Conservation (phyloP, 768 basidiomycete genomes). For the Boletus bicolor region DNA sequence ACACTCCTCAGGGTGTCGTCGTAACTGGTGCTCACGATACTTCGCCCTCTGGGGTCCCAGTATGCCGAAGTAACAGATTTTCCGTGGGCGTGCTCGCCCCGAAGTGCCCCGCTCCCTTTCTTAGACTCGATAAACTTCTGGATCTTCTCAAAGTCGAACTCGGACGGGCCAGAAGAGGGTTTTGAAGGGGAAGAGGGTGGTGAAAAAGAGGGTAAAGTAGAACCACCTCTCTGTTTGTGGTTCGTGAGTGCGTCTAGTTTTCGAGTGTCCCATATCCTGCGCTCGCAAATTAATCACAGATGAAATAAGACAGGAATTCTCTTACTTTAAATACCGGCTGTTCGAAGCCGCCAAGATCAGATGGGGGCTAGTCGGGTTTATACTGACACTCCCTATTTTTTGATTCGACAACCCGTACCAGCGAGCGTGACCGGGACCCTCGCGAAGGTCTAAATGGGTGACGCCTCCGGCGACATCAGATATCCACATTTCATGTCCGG, state of each 20-base stretch:
- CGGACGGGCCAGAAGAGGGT: slow-evolving; percentile 15
- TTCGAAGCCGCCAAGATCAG: slow-evolving; percentile 77
- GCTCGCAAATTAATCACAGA: neutral
- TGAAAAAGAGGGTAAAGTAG: slow-evolving; percentile 29
- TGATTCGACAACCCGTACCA: slow-evolving; percentile 65
- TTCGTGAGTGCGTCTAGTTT: slow-evolving; percentile 50
- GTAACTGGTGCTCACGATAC: slow-evolving; percentile 82
- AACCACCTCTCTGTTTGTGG: slow-evolving; percentile 11
- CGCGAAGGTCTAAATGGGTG: slow-evolving; percentile 74
- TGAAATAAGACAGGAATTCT: neutral
- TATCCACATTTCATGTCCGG: slow-evolving; percentile 81
- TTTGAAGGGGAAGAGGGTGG: slow-evolving; percentile 24
- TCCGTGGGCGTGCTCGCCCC: slow-evolving; percentile 65
- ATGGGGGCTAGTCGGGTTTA: slow-evolving; percentile 68
- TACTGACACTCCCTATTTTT: slow-evolving; percentile 77
- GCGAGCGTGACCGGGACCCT: slow-evolving; percentile 49
- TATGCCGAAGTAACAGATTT: slow-evolving; percentile 82
- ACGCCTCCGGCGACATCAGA: slow-evolving; percentile 70
- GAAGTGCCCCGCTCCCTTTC: slow-evolving; percentile 51
- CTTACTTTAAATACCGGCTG: slow-evolving; percentile 65
- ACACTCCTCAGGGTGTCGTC: slow-evolving; percentile 72
- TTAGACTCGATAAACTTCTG: slow-evolving; percentile 49
- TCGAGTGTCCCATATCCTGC: slow-evolving; percentile 78
- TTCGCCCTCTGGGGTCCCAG: slow-evolving; percentile 79
- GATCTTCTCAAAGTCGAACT: slow-evolving; percentile 42